These are phyloP conservation scores for Puccinia coronata DNA, from an alignment of 1,284 basidiomycete genomes.

Conservation along the genomic window DNA sequence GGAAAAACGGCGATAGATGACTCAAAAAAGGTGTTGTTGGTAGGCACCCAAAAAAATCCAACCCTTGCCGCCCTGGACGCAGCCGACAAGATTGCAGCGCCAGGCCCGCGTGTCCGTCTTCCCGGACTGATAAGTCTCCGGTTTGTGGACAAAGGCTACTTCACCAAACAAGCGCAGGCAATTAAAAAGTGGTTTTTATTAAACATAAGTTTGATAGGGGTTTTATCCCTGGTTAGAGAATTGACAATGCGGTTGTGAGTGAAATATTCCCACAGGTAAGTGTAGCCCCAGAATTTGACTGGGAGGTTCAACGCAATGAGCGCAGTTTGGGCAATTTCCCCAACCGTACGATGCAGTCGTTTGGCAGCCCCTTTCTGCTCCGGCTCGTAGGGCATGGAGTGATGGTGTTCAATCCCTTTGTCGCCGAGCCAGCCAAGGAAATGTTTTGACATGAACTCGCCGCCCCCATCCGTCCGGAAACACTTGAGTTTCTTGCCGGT, in stretches of 20 bases:
- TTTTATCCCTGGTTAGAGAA: slow-evolving; percentile 12
- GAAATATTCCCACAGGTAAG: slow-evolving; percentile 13
- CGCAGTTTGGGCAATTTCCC: slow-evolving; percentile 9
- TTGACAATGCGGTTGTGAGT: slow-evolving; percentile 36
- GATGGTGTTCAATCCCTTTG: slow-evolving; percentile 34
- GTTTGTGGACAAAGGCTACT: slow-evolving; percentile 33
- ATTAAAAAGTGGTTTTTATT: slow-evolving; percentile 6
- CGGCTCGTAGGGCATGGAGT: slow-evolving; percentile 18
- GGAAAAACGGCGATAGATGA: slow-evolving; percentile 3
- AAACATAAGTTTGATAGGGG: slow-evolving; percentile 23
- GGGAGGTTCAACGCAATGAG: neutral
- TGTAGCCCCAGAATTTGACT: slow-evolving; percentile 24
- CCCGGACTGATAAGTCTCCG: neutral
- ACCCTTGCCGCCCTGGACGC: slow-evolving; percentile 21
- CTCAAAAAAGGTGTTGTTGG: slow-evolving; percentile 12
- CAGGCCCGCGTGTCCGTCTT: neutral
- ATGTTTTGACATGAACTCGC: slow-evolving; percentile 17
- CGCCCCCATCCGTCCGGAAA: slow-evolving; percentile 27
- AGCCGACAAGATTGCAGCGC: slow-evolving; percentile 3
- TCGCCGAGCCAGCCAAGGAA: slow-evolving; percentile 15
- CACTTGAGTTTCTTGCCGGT: slow-evolving; percentile 1
- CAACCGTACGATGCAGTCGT: slow-evolving; percentile 23
- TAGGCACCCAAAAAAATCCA: slow-evolving; percentile 21
- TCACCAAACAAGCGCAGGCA: slow-evolving; percentile 16
- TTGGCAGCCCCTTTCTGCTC: slow-evolving; percentile 42